phyloP scores from a whole-genome alignment of 768 basidiomycete genomes.

The Lactarius evosmus region DNA sequence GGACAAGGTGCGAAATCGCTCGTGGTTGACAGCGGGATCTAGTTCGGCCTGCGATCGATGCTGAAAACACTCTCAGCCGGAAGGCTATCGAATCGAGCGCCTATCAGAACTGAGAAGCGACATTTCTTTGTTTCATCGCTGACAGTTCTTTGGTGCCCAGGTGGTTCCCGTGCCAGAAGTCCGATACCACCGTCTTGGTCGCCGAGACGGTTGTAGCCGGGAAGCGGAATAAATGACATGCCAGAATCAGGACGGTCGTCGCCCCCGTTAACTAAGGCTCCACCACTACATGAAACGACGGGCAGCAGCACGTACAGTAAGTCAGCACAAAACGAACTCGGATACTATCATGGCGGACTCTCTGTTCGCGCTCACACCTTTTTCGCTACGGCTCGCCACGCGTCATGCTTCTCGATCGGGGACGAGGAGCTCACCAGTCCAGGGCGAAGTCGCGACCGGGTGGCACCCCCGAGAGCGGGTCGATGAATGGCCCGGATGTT shows the following conservation, averaged over 20 bases:
- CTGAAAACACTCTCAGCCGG: slow-evolving; percentile 19
- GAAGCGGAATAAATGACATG: slow-evolving; percentile 4
- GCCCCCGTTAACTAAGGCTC: no score
- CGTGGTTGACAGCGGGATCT: slow-evolving; percentile 21
- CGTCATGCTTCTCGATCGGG: no score
- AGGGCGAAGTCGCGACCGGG: no score
- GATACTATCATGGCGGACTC: no score
- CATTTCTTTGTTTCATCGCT: slow-evolving; percentile 16
- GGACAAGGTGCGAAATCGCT: slow-evolving; percentile 22
- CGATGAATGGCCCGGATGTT: background rate
- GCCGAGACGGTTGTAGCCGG: background rate
- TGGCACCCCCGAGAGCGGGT: background rate
- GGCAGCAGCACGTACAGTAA: background rate
- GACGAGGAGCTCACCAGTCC: background rate
- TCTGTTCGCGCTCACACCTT: no score
- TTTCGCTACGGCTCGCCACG: no score
- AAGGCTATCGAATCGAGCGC: slow-evolving; percentile 21
- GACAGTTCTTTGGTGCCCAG: background rate
- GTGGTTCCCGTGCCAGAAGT: background rate
- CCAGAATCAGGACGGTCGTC: background rate
- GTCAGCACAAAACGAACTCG: no score
- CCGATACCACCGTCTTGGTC: background rate
- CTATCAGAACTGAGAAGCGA: slow-evolving; percentile 13
- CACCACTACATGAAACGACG: background rate
- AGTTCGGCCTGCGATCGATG: slow-evolving; percentile 23